phyloP scores from a whole-genome alignment of 371 early-diverging fungal genomes.

The Syncephalis plumigaleata region DNA sequence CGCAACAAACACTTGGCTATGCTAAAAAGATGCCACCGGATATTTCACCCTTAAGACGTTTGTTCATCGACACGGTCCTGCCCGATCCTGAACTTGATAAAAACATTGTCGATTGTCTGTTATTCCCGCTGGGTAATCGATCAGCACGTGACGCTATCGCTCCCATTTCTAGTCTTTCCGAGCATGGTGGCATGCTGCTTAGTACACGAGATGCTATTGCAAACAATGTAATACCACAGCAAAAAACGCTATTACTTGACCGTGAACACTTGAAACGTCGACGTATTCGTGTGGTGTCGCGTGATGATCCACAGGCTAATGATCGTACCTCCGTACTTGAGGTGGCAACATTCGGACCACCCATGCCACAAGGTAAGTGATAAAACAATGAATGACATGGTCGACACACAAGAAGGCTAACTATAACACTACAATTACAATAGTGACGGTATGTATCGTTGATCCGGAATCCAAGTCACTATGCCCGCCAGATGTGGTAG shows the following conservation, averaged over 20 bases:
- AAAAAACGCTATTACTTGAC: constrained; percentile 12
- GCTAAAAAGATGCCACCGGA: constrained; percentile 38
- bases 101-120: constrained; percentile 37
- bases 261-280: not conserved
- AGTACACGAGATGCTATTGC: constrained; percentile 24
- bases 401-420: too few relatives aligned
- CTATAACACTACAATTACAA: not conserved
- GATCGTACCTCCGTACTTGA: constrained; percentile 8
- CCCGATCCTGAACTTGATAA: constrained; percentile 36
- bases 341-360: constrained; percentile 37
- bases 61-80: constrained; percentile 51
- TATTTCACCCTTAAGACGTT: constrained; percentile 35
- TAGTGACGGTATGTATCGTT: constrained; percentile 56
- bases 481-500: constrained; percentile 54
- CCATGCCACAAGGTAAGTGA: constrained; percentile 36
- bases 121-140: constrained; percentile 33
- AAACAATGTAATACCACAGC: constrained; percentile 10
- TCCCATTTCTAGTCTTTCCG: constrained; percentile 46
- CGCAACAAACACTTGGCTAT: constrained; percentile 24
- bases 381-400: not conserved
- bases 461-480: constrained; percentile 60
- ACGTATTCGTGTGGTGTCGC: not conserved
- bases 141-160: constrained; percentile 36
- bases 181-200: constrained; percentile 58
- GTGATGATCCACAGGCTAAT: not conserved